phyloP scores from a whole-genome alignment of 305 asterid species.

The Fraxinus angustifolia region DNA sequence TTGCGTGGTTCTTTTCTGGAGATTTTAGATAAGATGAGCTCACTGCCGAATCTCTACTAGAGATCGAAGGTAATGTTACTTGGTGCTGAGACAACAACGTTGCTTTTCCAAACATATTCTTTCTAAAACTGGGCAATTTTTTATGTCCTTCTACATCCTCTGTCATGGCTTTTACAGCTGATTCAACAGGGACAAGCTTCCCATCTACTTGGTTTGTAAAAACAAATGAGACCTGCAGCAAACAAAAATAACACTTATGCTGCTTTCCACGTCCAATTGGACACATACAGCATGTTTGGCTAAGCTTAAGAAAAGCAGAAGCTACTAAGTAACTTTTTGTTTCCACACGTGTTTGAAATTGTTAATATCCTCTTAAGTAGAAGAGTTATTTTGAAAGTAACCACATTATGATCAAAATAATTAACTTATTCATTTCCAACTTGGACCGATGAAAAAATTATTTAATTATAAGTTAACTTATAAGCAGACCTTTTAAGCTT shows the following conservation, averaged over 20 bases:
- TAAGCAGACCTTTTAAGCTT: neutral
- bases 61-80: slow-evolving; percentile 29
- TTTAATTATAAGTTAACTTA: neutral
- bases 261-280: slow-evolving; percentile 3
- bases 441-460: neutral
- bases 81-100: slow-evolving; percentile 32
- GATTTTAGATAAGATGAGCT: slow-evolving; percentile 39
- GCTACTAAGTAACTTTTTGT: neutral
- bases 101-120: slow-evolving; percentile 29
- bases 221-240: slow-evolving; percentile 83
- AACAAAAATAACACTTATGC: slow-evolving; percentile 16
- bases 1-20: slow-evolving; percentile 41
- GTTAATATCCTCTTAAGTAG: neutral
- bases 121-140: slow-evolving; percentile 36
- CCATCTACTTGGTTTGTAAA: slow-evolving; percentile 90
- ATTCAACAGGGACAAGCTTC: slow-evolving; percentile 84
- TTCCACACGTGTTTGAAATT: neutral
- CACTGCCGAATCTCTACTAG: slow-evolving; percentile 26
- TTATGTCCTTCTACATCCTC: slow-evolving; percentile 32
- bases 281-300: neutral
- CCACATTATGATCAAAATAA: neutral
- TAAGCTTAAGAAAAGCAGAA: neutral
- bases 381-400: neutral
- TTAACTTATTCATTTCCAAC: neutral
- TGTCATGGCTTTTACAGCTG: slow-evolving; percentile 37